Base-by-base conservation (phyloP, 2,329 filamentous ascomycete species). In the Gaeumannomyces tritici region DNA sequence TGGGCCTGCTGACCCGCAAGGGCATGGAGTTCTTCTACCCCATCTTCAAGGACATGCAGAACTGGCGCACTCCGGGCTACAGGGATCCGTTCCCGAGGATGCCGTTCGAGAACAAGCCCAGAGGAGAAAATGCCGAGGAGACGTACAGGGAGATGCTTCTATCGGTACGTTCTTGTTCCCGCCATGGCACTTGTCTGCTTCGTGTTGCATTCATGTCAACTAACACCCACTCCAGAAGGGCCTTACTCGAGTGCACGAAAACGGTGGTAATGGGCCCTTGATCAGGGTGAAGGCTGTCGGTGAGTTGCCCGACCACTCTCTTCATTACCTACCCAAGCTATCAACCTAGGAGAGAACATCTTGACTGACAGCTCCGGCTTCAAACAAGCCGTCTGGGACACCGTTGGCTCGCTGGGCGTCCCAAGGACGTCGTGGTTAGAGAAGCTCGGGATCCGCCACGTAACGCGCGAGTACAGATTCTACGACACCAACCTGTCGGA, bases 21-120 rank as follows among this genome's bases (percentile, higher is more conserved):
- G 82, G 81, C 24, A 77, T 84, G 68, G 77, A 83, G 28, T 74
- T 76, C 69, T 85, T 84, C 67, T 82, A 79, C 59, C 78, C 79
- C 21, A 77, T 84, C 62, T 84, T 83, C 73, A 80, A 80, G 64
- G 81, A 84, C 60, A 82, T 81, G 79, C 76, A 82, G 65, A 77
- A 81, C 66, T 83, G 80, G 80, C 74, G 73, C 64, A 75, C 79
- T 60, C 67, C 70, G 1, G 66, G 73, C 2, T 82, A 80, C 64
- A 68, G 75, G 4, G 80, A 83, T 63, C 74, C 74, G 1, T 82
- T 82, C 62, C 79, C 80, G 6, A 69, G 70, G 1, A 63, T 73
- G 11, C 81, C 80, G 0, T 83, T 83, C 62, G 65, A 74, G 0
- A 65, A 80, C 61, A 83, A 83, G 66, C 80, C 81, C 13, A 77